phyloP scores from a whole-genome alignment of 139 green algal genomes.

The Tetratostichococcus sp. region DNA sequence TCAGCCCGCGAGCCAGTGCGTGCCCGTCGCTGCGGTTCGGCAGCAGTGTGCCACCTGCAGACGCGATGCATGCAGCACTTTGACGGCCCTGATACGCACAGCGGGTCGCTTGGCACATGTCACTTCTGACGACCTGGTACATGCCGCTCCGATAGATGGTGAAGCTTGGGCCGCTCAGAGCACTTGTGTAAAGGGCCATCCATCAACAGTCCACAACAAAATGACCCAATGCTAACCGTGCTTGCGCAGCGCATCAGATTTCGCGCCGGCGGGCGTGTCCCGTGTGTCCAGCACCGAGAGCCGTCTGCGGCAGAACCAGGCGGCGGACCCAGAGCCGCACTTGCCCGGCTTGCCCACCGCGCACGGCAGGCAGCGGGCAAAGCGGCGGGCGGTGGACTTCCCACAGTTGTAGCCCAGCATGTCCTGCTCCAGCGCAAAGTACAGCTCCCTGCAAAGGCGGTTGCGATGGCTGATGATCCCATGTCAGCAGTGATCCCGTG shows the following conservation, averaged over 20 bases:
- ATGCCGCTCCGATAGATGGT: too few species aligned
- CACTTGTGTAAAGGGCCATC: neutral
- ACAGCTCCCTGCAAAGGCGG: neutral
- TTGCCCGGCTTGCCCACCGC: neutral
- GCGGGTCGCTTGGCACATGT: too few species aligned
- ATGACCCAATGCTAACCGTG: neutral
- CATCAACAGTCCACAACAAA: neutral
- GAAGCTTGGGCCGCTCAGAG: too few species aligned
- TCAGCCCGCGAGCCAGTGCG: neutral
- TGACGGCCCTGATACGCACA: too few species aligned
- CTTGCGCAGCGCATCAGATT: neutral
- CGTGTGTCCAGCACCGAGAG: neutral
- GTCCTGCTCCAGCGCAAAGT: neutral
- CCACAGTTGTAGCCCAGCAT: neutral
- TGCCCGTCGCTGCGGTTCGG: neutral
- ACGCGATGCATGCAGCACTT: too few species aligned
- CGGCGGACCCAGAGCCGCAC: neutral
- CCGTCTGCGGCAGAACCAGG: neutral
- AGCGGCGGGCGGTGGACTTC: neutral
- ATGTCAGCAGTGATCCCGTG: too few species aligned
- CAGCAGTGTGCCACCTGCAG: neutral
- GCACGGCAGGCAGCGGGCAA: neutral
- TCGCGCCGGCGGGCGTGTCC: neutral
- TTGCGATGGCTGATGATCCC: too few species aligned
- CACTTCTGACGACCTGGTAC: too few species aligned